phyloP scores from a whole-genome alignment of 345 rosid species.

The Eucalyptus regnans region DNA sequence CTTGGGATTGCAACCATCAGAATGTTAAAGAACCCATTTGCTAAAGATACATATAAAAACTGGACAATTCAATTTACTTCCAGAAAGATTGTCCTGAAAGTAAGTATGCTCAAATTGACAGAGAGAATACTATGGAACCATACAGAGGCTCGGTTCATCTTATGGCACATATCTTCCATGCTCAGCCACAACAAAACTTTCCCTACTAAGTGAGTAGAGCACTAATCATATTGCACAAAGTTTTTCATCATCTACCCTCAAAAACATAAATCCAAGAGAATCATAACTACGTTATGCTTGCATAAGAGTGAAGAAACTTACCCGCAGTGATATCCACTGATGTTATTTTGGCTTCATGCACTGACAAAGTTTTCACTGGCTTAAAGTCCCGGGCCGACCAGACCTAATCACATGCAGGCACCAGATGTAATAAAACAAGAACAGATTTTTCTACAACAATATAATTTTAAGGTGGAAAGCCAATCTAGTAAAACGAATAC shows the following conservation, averaged over 20 bases:
- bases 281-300: background rate
- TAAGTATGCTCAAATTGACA: background rate
- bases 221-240: background rate
- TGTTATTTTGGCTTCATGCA: constrained; percentile 79
- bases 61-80: background rate
- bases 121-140: background rate
- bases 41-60: background rate
- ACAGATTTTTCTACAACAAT: background rate
- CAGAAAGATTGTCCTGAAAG: background rate
- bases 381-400: constrained; percentile 93
- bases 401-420: constrained; percentile 30
- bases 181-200: background rate
- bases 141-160: background rate
- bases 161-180: background rate
- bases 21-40: background rate
- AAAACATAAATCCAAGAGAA: background rate
- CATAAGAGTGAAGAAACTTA: background rate
- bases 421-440: background rate
- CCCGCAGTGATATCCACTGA: constrained; percentile 56
- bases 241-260: background rate
- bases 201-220: background rate
- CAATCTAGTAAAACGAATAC: constrained; percentile 15
- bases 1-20: background rate
- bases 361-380: constrained; percentile 65
- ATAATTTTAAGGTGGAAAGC: background rate